Base-by-base conservation (phyloP, 2,329 filamentous ascomycete species). In the Conoideocrella luteorostrata region DNA sequence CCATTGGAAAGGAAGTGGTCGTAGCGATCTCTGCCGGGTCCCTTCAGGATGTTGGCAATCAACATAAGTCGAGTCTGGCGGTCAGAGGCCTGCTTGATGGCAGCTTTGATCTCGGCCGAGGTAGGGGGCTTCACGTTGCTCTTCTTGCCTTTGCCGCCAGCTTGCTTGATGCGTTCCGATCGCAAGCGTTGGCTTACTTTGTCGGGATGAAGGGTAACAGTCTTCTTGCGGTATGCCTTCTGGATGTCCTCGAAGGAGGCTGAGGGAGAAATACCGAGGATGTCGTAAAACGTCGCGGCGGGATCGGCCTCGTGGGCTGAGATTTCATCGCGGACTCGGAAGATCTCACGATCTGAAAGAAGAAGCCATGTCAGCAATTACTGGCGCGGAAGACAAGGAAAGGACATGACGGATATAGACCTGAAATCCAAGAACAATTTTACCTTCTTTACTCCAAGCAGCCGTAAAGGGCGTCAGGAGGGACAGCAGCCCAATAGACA, bases 1-100 rank as follows among this genome's bases (percentile, higher is more conserved):
- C 93, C 93, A 66, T 97, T 89, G 63, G 72, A 70, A 48, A 97
- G 68, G 71, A 97, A 98, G 65, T 96, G 85, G 63, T 98, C 91
- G 67, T 98, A 98, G 50, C 93, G 85, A 54, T 88, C 86, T 50
- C 93, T 80, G 43, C 78, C 78, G 3, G 85, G 72, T 2, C 91
- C 88, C 55, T 86, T 82, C 41, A 98, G 82, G 58, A 98, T 86
- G 59, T 88, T 86, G 54, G 84, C 82, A 43, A 97, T 86, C 57
- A 95, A 78, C 50, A 84, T 84, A 32, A 98, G 77, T 32, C 90
- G 82, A 47, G 88, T 81, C 69, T 94, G 93, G 52, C 86, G 81
- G 56, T 91, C 86, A 21, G 80, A 81, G 43, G 91, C 93, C 52
- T 80, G 74, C 71, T 95, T 94, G 57, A 88, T 71, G 53, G 86